Evolutionary conservation across 2,329 filamentous ascomycete species (phyloP), one percentile per base, ranked within the genome.

Genomic region (Calonectria henricotiae): DNA sequence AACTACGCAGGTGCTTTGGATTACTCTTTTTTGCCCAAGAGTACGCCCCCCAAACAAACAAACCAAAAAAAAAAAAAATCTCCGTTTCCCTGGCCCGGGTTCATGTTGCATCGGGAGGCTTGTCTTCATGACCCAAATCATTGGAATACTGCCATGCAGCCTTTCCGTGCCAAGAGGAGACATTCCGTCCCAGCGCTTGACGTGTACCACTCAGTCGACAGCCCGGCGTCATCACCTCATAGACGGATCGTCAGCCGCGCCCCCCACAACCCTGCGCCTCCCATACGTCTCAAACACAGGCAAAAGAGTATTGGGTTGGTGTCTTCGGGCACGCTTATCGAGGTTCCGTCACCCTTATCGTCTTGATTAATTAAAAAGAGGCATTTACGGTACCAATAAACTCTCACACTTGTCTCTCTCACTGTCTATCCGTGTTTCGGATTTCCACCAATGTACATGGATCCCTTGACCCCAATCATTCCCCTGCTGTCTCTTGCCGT

Each of bases 231-330:
- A 68, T 51, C 61, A 51, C 41, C 32, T 64, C 30, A 47, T 35
- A 25, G 39, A 9, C 20, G 46, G 25, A 47, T 51, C 25, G 62
- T 43, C 43, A 43, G 47, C 62, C 46, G 35, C 35, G 25, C 54
- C 51, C 43, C 35, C 66, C 61, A 54, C 66, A 35, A 27, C 32
- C 23, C 37, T 51, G 41, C 62, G 35, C 37, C 43, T 67, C 41
- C 35, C 20, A 32, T 6, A n/a, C n/a, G 49, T 49, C 43, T 20
- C 43, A 23, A 46, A 46, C n/a, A 23, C 20, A 9, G 9, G 4
- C n/a, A 37, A 37, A 11, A 37, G 35, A 37, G 20, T 15, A 23
- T 49, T 8, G n/a, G 32, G 27, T 17, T 13, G 17, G 32, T 30
- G 23, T 32, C 11, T 51, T 66, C n/a, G 30, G 35, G 8, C 44